phyloP scores from a whole-genome alignment of 345 rosid species.

The Moricandia moricandioides region DNA sequence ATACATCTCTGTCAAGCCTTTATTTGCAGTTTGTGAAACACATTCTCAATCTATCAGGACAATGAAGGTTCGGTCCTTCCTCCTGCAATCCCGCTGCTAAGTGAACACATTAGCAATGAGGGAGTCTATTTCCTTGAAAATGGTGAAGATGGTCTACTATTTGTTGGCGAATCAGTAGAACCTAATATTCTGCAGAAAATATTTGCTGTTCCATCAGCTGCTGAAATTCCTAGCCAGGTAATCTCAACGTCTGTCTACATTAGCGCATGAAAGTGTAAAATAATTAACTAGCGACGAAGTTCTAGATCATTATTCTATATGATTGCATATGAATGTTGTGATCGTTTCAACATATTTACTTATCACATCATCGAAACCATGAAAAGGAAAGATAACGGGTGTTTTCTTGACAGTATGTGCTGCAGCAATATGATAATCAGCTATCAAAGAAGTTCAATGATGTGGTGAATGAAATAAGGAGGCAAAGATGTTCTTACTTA shows the following conservation, averaged over 20 bases:
- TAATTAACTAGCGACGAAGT: too few species aligned
- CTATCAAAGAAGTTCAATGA: constrained; percentile 82
- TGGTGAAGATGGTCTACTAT: constrained; percentile 81
- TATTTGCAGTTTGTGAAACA: constrained; percentile 1
- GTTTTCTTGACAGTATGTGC: constrained; percentile 55
- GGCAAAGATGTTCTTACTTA: constrained; percentile 85
- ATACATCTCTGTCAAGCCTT: neutral
- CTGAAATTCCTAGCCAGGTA: constrained; percentile 78
- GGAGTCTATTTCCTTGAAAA: constrained; percentile 93
- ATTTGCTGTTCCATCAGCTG: constrained; percentile 55
- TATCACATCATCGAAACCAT: neutral
- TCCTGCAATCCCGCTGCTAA: constrained; percentile 69
- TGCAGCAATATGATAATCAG: constrained; percentile 71
- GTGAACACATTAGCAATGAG: constrained; percentile 71
- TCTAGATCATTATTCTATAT: neutral
- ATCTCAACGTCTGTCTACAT: neutral
- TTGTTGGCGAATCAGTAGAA: constrained; percentile 61
- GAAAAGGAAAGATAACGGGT: constrained; percentile 9
- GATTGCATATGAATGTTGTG: neutral
- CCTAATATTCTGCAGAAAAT: constrained; percentile 59
- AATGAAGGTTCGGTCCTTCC: constrained; percentile 54
- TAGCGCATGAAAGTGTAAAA: neutral
- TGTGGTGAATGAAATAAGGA: constrained; percentile 77
- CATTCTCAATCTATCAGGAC: constrained; percentile 46
- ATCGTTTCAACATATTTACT: neutral